Conservation (phyloP, 2,329 filamentous ascomycete genomes). For the Sphaerulina vaccinii region DNA sequence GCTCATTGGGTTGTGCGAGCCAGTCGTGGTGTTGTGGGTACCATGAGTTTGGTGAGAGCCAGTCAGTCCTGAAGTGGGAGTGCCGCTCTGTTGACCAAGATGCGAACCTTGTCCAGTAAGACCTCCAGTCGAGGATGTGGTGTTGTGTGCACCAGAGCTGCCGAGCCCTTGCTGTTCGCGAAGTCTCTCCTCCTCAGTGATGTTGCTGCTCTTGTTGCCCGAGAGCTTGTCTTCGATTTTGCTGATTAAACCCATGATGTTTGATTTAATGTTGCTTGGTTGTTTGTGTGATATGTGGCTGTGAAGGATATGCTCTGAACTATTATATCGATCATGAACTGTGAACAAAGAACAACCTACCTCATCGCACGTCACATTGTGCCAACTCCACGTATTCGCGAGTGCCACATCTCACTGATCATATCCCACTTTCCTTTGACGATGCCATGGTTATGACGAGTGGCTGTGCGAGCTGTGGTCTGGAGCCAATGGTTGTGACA, state of each 20-base stretch:
- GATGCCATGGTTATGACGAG: not conserved
- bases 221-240: constrained; percentile 26
- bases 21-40: constrained; percentile 1
- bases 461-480: not conserved
- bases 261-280: not conserved
- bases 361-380: constrained; percentile 10
- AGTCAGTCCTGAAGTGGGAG: not conserved
- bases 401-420: not conserved
- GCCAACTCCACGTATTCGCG: not conserved
- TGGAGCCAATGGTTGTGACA: constrained; percentile 4
- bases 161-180: constrained; percentile 6
- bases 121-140: constrained; percentile 1
- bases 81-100: constrained; percentile 5
- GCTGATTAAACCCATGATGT: constrained; percentile 22
- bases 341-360: constrained; percentile 3
- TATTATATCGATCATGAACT: constrained; percentile 3
- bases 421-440: not conserved
- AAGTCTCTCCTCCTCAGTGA: constrained; percentile 11
- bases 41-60: constrained; percentile 6
- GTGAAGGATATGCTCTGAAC: not conserved
- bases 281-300: constrained; percentile 1
- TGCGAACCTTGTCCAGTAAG: constrained; percentile 16
- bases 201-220: constrained; percentile 22
- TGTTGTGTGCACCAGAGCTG: constrained; percentile 6
- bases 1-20: constrained; percentile 11